Percentiles rank a stretch among this genome's conserved stretches.
These are phyloP conservation scores for Colletotrichum agaves DNA, from an alignment of 2,329 filamentous ascomycete species.

Conservation along the genomic window DNA sequence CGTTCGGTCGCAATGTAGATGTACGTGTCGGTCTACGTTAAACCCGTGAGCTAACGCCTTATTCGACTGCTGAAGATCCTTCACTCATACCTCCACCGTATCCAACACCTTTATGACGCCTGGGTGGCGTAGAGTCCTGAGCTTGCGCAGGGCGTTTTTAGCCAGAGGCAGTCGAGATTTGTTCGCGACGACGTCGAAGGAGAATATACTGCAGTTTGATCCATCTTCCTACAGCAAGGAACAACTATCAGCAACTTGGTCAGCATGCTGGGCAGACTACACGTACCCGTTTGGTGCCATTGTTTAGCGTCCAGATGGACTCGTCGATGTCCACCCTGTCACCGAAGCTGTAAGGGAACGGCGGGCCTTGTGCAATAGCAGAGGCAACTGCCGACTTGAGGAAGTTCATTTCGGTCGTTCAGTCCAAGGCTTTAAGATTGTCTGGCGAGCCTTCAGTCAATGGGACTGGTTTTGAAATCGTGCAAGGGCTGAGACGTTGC, in stretches of 20 bases:
- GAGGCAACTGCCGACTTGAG: conserved; percentile 97
- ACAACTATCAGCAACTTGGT: not conserved
- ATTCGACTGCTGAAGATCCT: not conserved
- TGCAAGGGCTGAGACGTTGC: conserved; percentile 22
- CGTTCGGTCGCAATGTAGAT: conserved; percentile 97
- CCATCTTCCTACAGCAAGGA: conserved; percentile 79
- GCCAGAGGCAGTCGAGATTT: conserved; percentile 85
- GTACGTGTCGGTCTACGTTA: conserved; percentile 83
- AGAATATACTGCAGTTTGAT: conserved; percentile 95
- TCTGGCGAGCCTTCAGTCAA: conserved; percentile 1
- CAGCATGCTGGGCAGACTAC: not conserved
- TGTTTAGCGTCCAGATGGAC: conserved; percentile 96
- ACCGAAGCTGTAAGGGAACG: conserved; percentile 92
- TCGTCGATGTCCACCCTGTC: conserved; percentile 92
- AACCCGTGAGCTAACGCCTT: conserved; percentile 38
- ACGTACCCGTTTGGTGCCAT: conserved; percentile 87
- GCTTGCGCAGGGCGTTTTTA: conserved; percentile 92
- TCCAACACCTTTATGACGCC: conserved; percentile 95
- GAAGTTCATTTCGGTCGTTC: conserved; percentile 79
- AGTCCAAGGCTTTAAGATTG: not conserved
- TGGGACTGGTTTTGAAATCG: conserved; percentile 13
- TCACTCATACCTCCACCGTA: conserved; percentile 79
- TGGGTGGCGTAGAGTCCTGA: conserved; percentile 91
- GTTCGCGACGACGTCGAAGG: conserved; percentile 88
- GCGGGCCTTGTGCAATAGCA: conserved; percentile 92